Evolutionary conservation across 2,329 filamentous ascomycete species (phyloP).

Genomic region (Colletotrichum lini): DNA sequence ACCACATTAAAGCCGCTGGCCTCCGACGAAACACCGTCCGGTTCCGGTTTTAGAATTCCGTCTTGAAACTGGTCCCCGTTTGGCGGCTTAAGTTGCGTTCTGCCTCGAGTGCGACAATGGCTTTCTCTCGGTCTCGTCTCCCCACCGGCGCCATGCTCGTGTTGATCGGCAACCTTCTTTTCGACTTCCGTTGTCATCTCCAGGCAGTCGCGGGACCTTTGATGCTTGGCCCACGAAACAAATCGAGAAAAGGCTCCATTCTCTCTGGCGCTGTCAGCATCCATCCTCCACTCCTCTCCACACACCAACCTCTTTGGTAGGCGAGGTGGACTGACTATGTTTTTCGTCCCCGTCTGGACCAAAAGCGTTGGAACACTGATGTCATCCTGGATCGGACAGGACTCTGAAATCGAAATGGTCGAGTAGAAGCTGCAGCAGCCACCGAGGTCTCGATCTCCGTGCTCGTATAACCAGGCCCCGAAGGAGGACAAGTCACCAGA

Average conservation of each 20-base stretch:
- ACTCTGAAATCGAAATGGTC: constrained; percentile 2
- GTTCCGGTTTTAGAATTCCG: background rate
- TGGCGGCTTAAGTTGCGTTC: constrained; percentile 2
- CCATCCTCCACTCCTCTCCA: constrained; percentile 10
- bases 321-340: background rate
- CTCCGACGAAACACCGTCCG: background rate
- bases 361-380: constrained; percentile 4
- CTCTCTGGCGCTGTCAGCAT: constrained; percentile 31
- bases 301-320: constrained; percentile 4
- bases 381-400: constrained; percentile 23
- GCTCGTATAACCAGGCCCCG: constrained; percentile 29
- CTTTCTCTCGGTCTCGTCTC: background rate
- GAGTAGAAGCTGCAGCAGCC: constrained; percentile 15
- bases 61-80: constrained; percentile 2
- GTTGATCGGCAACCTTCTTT: constrained; percentile 3
- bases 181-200: background rate
- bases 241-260: background rate
- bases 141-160: background rate
- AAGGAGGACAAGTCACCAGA: constrained; percentile 31
- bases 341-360: background rate
- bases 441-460: background rate
- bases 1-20: background rate
- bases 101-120: constrained; percentile 5
- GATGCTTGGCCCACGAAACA: constrained; percentile 7
- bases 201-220: background rate